Base-by-base conservation (phyloP, 192 early-diverging fungal genomes). In the Mortierella hygrophila region DNA sequence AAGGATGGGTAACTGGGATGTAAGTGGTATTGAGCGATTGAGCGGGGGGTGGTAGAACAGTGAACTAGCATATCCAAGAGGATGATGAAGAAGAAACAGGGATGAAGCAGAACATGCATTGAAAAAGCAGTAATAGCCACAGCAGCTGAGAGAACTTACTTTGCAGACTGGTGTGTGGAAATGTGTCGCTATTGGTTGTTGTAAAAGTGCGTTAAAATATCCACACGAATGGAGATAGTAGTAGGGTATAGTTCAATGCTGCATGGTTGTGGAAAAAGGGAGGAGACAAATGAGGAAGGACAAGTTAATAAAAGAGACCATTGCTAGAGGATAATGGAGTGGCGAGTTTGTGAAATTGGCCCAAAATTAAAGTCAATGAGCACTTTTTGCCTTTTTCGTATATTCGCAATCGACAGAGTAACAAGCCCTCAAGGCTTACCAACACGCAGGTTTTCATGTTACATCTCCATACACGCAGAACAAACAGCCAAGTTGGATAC, bases 191-290 rank as follows among this genome's bases (percentile, higher is more conserved):
- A 65, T 65, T 4, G 29, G 13, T 23, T 65, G 3, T 32, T 4
- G 29, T 15, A 32, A 23, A 6, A 35, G 29, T 9, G 7, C 11
- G 60, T 65, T 32, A 65, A 63, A 32, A 15, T 6, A 32, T 65
- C n/a, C 60, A 65, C 26, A 65, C 15, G 60, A 32, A 32, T 32
- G 11, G 11, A 65, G n/a, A n/a, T n/a, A n/a, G n/a, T n/a, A n/a
- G 29, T 29, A 65, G 60, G 60, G 60, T 65, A 65, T 32, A 65
- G 29, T 65, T 65, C 60, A 32, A 32, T 65, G n/a, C 60, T 65
- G 60, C 60, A 65, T 15, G 60, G 26, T 65, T 26, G 29, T 65
- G 49, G 18, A 52, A 52, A 20, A 18, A 52, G 18, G 49, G 49
- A 52, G 47, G 47, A 13, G 18, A 49, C 47, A 49, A 52, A 52